Evolutionary conservation across 73 alveolate species (phyloP).

Genomic region (Stentor coeruleus): DNA sequence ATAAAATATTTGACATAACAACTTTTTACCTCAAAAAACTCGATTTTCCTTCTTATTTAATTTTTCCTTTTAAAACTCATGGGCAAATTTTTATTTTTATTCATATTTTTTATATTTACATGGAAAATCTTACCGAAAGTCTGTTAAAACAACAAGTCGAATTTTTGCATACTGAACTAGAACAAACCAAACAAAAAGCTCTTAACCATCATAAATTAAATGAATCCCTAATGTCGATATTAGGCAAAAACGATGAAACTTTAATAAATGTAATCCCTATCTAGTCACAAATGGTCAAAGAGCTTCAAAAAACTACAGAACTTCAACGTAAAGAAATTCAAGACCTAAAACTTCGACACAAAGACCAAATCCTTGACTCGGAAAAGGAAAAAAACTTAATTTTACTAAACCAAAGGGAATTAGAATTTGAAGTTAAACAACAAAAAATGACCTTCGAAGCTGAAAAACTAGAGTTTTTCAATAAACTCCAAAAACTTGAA

Average conservation of each 20-base stretch:
- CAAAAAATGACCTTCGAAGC: not conserved
- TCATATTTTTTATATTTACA: no score
- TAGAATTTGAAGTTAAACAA: not conserved
- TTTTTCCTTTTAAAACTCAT: no score
- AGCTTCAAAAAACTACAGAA: not conserved
- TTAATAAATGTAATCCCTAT: not conserved
- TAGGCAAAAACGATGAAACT: not conserved
- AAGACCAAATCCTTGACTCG: not conserved
- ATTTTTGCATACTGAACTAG: not conserved
- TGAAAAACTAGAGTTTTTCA: not conserved
- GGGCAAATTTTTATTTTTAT: no score
- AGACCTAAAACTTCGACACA: constrained; percentile 3
- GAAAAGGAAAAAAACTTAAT: not conserved
- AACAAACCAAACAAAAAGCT: not conserved
- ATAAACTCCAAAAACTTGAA: not conserved
- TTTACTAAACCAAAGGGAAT: not conserved
- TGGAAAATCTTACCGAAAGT: not conserved
- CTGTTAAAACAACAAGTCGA: not conserved
- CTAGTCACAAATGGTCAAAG: not conserved
- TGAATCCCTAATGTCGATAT: not conserved
- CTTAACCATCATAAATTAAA: not conserved
- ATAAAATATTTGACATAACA: no score
- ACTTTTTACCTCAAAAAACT: no score
- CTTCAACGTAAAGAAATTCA: not conserved
- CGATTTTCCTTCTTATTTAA: no score